Evolutionary conservation across 495 filamentous ascomycete genomes (phyloP).

Genomic region (Oidiodendron maius): DNA sequence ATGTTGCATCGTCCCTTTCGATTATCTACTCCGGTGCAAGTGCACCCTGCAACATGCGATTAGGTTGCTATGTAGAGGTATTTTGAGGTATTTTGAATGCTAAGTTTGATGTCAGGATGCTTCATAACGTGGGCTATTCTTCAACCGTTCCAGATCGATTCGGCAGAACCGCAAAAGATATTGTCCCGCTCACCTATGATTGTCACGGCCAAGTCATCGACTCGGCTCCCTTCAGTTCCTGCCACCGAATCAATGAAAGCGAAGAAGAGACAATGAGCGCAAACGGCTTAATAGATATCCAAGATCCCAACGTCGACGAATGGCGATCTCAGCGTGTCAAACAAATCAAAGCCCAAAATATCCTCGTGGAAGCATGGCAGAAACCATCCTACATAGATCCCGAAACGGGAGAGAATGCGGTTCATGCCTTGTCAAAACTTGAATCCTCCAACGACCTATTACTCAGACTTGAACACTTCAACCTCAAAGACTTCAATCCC

Average conservation of each 20-base stretch:
- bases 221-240: neutral
- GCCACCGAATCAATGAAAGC: neutral
- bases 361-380: neutral
- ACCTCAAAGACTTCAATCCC: no score
- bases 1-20: no score
- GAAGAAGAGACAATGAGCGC: neutral
- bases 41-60: no score
- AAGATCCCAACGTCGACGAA: no score
- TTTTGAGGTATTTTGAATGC: slow-evolving; percentile 1
- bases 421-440: slow-evolving; percentile 17
- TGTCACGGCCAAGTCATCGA: neutral
- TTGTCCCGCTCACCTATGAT: neutral
- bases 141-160: slow-evolving; percentile 1
- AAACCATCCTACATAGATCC: slow-evolving; percentile 7
- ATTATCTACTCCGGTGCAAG: no score
- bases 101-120: neutral
- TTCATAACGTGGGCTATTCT: neutral
- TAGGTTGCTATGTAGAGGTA: no score
- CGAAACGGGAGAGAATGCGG: slow-evolving; percentile 13
- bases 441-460: neutral
- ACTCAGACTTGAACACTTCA: no score
- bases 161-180: neutral
- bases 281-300: neutral
- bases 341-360: neutral
- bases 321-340: neutral